Evolutionary conservation across 129 eudicot species (phyloP), one percentile per base, ranked within the genome.

Genomic region (Saposhnikovia divaricata): DNA sequence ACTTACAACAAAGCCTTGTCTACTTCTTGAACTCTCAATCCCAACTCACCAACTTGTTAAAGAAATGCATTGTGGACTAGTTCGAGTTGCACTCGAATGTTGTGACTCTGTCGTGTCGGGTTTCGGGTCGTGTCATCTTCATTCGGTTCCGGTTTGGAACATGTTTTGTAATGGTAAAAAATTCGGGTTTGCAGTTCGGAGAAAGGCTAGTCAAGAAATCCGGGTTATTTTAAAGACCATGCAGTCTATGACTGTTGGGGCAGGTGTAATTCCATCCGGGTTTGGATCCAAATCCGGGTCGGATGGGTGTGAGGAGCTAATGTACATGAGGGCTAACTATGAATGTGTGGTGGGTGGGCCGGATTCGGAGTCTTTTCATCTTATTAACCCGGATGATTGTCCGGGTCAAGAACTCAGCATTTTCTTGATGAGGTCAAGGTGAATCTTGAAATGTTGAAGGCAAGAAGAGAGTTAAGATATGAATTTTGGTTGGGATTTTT

Each of bases 251-350:
- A 92, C 95, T 0, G 92, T 92, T 9, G 99, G 99, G 25, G 99
- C 99, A 0, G 99, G 99, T 0, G 98, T 96, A 1, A 87, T 96
- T 39, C 98, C 96, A 3, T 81, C 87, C 21, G 89, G 90, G 73
- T 75, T 80, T 43, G 91, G 86, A 72, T 80, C 74, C 6, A 83
- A 85, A 44, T 63, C 81, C 72, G 89, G 84, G 50, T 80, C 78
- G 42, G 86, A 78, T 40, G 78, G 39, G 5, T 81, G 82, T 4
- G 86, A 85, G 53, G 98, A 91, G 81, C 72, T 91, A 46, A 90
- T 93, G 85, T 96, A 96, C 74, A 96, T 96, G 99, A 85, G 99
- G 83, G 99, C 98, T 21, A 92, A 85, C 50, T 96, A 96, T 73
- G 99, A 96, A 78, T 96, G 90, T 34, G 87, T 92, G 31, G 86